Conservation (phyloP, 306 rosid species). For the Cyclanthera cordifolia region DNA sequence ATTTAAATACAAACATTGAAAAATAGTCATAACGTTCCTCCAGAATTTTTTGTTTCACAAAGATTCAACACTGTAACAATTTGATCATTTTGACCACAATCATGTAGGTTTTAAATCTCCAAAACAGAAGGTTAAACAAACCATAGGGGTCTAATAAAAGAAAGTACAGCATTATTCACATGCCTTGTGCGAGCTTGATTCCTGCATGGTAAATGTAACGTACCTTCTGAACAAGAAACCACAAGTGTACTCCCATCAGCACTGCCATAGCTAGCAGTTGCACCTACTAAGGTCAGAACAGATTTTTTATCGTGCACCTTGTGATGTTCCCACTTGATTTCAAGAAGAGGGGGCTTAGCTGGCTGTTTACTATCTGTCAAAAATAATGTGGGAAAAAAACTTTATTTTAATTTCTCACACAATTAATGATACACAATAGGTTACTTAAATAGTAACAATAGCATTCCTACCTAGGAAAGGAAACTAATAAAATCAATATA, state of each 20-base stretch:
- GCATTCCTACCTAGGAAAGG: too few species aligned
- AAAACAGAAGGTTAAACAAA: background rate
- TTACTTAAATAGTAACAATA: too few species aligned
- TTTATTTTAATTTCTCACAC: too few species aligned
- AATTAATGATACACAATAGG: too few species aligned
- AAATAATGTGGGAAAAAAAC: too few species aligned
- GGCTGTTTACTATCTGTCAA: too few species aligned
- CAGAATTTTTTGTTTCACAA: background rate
- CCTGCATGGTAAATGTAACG: conserved; percentile 2
- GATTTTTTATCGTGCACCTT: conserved; percentile 74
- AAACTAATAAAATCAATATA: too few species aligned
- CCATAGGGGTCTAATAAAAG: background rate
- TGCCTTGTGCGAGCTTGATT: too few species aligned
- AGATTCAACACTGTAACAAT: background rate
- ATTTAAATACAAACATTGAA: background rate
- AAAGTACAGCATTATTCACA: background rate
- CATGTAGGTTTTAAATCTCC: background rate
- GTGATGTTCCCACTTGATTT: conserved; percentile 79
- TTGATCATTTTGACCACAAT: background rate
- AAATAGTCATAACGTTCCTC: background rate
- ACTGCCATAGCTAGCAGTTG: conserved; percentile 71
- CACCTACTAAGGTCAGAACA: conserved; percentile 60
- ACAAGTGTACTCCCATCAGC: conserved; percentile 88
- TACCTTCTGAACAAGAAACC: conserved; percentile 98
- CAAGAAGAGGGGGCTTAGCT: conserved; percentile 81